Evolutionary conservation across 2,329 filamentous ascomycete genomes (phyloP), one percentile per base, ranked within the genome.

Genomic region (Phyllosticta citrichinensis): DNA sequence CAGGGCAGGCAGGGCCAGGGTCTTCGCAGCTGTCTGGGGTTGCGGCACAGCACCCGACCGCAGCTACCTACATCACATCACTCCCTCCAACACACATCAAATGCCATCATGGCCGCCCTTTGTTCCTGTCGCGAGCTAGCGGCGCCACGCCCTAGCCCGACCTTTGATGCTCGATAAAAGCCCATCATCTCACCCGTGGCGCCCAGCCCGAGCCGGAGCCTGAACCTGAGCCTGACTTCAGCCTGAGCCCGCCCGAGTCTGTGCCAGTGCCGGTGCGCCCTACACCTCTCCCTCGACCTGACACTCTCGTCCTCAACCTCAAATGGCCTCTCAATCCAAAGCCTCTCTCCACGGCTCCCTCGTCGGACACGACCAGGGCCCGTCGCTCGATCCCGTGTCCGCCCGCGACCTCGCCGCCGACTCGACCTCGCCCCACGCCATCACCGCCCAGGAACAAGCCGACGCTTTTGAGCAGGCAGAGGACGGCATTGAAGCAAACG

Each of bases 401-500:
- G 20, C 30, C 24, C 24, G 40, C 19, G 27, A 53, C 11, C 20
- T 11, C 27, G 8, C 17, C 51, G 19, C 10, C 14, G 24, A 47
- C 47, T 52, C 60, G 51, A n/a, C 59, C 35, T 25, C 60, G 50
- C 8, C 22, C 1, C 17, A 22, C 11, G n/a, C 47, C 22, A 60
- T 63, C 30, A 47, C 58, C 17, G 58, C 61, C 9, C 40, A 56
- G 19, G 63, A 64, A 52, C 55, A 55, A 25, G 63, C 60, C 6
- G 63, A 62, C 19, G 63, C 61, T 12, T 57, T 64, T 50, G 61
- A 60, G 33, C 63, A 64, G 35, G 63, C 63, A n/a, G 63, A 64
- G 58, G 57, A 60, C 11, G 61, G 61, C 9, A 64, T 64, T 33
- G 61, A 62, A 4, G 54, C 57, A 5, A 62, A 57, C 57, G 63